phyloP scores from a whole-genome alignment of 306 rosid genomes.

The Canavalia gladiata region DNA sequence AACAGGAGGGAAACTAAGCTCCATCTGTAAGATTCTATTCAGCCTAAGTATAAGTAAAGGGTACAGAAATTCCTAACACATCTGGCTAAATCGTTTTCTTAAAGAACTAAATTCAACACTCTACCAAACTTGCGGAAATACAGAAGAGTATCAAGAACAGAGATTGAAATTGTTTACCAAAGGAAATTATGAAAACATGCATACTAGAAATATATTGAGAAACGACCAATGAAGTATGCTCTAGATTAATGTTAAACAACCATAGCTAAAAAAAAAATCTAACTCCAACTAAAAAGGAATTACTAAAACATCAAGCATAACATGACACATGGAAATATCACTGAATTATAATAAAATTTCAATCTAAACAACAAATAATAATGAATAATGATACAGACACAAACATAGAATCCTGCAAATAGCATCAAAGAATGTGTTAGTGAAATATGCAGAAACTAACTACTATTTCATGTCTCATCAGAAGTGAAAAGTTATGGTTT shows the following conservation, averaged over 20 bases:
- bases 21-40: not conserved
- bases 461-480: not conserved
- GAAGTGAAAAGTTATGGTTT: not conserved
- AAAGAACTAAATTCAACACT: not conserved
- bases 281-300: not conserved
- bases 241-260: not conserved
- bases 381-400: not conserved
- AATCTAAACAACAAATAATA: not conserved
- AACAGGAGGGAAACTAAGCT: not conserved
- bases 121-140: not conserved
- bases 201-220: not conserved
- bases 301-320: not conserved
- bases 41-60: not conserved
- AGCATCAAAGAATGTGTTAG: not conserved
- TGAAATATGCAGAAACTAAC: slow-evolving; percentile 8
- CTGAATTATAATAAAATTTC: not conserved
- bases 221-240: not conserved
- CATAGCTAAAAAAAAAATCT: not conserved
- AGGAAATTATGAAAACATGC: not conserved
- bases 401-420: not conserved
- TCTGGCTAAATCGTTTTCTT: not conserved
- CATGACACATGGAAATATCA: not conserved
- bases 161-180: not conserved
- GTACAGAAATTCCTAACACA: not conserved
- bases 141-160: not conserved